phyloP scores from a whole-genome alignment of 1,284 basidiomycete genomes.

The Ganoderma boninense region DNA sequence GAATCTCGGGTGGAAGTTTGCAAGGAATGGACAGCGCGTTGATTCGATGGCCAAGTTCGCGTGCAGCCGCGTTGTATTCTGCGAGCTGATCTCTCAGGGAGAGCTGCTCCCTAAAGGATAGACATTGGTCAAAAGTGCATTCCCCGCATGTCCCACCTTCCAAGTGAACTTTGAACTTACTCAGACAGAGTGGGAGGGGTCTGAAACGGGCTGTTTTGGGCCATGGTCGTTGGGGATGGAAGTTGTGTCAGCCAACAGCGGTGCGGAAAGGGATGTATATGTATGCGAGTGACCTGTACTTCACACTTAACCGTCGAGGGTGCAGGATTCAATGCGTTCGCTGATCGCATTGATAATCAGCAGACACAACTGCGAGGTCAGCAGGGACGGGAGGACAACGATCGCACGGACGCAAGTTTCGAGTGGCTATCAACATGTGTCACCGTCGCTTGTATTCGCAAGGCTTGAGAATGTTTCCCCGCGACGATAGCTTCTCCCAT shows the following conservation, averaged over 20 bases:
- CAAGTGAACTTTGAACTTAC: neutral
- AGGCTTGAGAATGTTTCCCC: slow-evolving; percentile 81
- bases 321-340: neutral
- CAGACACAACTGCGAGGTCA: neutral
- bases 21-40: slow-evolving; percentile 20
- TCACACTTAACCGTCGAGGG: neutral
- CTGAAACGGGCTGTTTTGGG: neutral
- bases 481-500: slow-evolving; percentile 68
- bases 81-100: slow-evolving; percentile 13
- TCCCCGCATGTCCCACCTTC: neutral
- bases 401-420: neutral
- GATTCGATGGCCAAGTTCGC: slow-evolving; percentile 11
- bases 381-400: neutral
- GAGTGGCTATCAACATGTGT: slow-evolving; percentile 6
- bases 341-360: slow-evolving; percentile 4
- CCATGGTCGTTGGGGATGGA: neutral
- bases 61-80: slow-evolving; percentile 4
- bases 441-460: slow-evolving; percentile 97
- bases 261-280: neutral
- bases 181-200: neutral
- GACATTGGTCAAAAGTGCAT: neutral
- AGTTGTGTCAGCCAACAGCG: neutral
- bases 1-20: slow-evolving; percentile 23
- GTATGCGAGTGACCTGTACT: neutral
- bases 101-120: neutral